Conservation (phyloP, 2,329 filamentous ascomycete species). For the Coniochaeta sp. region DNA sequence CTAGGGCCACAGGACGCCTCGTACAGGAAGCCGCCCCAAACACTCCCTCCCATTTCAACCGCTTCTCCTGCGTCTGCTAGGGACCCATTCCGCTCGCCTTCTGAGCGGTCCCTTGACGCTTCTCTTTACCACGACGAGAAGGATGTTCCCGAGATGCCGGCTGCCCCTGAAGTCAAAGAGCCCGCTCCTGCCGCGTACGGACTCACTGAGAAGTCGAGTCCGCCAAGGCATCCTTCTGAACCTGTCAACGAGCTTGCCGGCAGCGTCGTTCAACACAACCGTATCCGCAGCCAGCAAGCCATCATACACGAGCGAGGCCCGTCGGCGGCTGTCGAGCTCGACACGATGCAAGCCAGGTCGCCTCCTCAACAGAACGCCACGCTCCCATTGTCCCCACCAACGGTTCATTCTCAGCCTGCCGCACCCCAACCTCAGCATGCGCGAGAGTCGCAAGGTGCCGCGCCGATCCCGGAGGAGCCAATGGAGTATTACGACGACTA, state of each 20-base stretch:
- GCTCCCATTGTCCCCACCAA: neutral
- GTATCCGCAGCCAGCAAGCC: conserved; percentile 1
- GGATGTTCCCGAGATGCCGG: conserved; percentile 14
- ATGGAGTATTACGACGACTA: conserved; percentile 24
- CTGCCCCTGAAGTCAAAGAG: conserved; percentile 25
- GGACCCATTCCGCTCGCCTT: conserved; percentile 5
- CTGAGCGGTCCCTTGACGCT: conserved; percentile 28
- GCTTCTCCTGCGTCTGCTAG: conserved; percentile 7
- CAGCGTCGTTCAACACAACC: conserved; percentile 1
- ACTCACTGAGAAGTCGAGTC: conserved; percentile 13
- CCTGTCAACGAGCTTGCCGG: neutral
- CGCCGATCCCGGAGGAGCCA: conserved; percentile 23
- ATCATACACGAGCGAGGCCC: conserved; percentile 1
- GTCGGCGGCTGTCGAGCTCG: neutral
- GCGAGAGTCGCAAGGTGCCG: conserved; percentile 6
- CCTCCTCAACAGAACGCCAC: conserved; percentile 5
- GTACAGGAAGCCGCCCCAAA: conserved; percentile 11
- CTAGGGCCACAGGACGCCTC: conserved; percentile 34
- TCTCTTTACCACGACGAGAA: conserved; percentile 29
- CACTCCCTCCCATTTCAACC: conserved; percentile 4
- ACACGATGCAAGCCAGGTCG: neutral
- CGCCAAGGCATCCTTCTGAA: neutral
- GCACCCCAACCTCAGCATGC: neutral
- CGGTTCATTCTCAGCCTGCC: neutral
- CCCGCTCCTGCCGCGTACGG: conserved; percentile 26